Evolutionary conservation across 768 basidiomycete species (phyloP).

Genomic region (Trametes cinnabarina): DNA sequence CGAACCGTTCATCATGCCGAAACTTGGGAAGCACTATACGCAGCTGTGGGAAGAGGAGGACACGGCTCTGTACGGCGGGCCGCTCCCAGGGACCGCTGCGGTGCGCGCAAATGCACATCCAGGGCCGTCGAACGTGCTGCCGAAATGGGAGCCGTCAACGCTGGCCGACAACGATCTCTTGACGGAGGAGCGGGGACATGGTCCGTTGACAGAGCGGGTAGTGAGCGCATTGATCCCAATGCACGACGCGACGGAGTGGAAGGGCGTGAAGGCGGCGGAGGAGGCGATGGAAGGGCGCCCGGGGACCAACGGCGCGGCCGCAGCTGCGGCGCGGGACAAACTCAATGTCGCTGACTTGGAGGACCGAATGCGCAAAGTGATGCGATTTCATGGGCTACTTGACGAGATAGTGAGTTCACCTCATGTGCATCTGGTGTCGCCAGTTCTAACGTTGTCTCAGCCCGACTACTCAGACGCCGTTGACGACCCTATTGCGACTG

Average conservation of each 20-base stretch:
- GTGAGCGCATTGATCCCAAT: conserved; percentile 72
- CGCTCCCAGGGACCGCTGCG: conserved; percentile 41
- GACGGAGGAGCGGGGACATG: conserved; percentile 78
- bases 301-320: conserved; percentile 63
- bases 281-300: conserved; percentile 84
- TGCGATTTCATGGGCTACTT: conserved; percentile 73
- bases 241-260: conserved; percentile 60
- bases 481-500: conserved; percentile 92
- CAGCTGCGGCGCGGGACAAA: conserved; percentile 73
- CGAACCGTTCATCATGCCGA: conserved; percentile 83
- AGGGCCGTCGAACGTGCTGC: conserved; percentile 42
- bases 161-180: conserved; percentile 68
- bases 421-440: conserved; percentile 2
- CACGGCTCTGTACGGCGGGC: conserved; percentile 44
- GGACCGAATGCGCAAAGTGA: conserved; percentile 68
- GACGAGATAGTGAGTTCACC: conserved; percentile 68
- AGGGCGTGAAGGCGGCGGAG: conserved; percentile 79
- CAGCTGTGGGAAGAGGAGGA: conserved; percentile 96
- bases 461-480: conserved; percentile 75
- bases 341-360: conserved; percentile 80
- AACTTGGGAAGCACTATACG: conserved; percentile 82
- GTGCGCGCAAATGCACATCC: conserved; percentile 33
- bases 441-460: conserved; percentile 36
- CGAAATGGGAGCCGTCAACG: conserved; percentile 83
- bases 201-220: conserved; percentile 83